Conservation (phyloP, 139 green algal genomes). For the Micromonas commoda region DNA sequence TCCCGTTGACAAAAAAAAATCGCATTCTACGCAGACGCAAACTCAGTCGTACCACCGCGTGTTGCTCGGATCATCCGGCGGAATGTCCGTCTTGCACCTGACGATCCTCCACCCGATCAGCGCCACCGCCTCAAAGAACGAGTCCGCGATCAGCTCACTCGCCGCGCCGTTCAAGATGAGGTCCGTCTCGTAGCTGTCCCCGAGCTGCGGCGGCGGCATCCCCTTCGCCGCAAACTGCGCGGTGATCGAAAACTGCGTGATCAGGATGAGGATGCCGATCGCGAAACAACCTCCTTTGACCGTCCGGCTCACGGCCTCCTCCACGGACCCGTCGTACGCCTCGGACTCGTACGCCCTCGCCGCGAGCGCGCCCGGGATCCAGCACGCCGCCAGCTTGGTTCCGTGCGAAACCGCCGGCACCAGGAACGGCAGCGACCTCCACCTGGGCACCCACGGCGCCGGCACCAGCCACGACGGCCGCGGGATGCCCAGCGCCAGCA, state of each 20-base stretch:
- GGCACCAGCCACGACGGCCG: constrained; percentile 15
- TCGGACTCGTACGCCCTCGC: constrained; percentile 20
- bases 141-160: constrained; percentile 4
- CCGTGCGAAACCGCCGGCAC: neutral
- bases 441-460: constrained; percentile 2
- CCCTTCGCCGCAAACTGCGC: neutral
- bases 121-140: neutral
- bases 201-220: neutral
- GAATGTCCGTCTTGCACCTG: constrained; percentile 5
- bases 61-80: neutral
- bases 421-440: neutral
- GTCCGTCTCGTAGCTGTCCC: neutral
- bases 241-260: neutral
- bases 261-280: neutral
- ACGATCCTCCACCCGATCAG: neutral
- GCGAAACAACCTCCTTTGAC: constrained; percentile 8
- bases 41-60: too few species aligned
- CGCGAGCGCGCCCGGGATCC: constrained; percentile 7
- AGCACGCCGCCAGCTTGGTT: constrained; percentile 1
- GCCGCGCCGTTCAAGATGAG: neutral
- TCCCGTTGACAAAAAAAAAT: too few species aligned
- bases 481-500: neutral
- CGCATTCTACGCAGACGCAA: too few species aligned
- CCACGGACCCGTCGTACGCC: constrained; percentile 10
- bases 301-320: constrained; percentile 13